These are phyloP conservation scores for Clavariopsis aquatica DNA, from an alignment of 495 filamentous ascomycete genomes.

Conservation along the genomic window DNA sequence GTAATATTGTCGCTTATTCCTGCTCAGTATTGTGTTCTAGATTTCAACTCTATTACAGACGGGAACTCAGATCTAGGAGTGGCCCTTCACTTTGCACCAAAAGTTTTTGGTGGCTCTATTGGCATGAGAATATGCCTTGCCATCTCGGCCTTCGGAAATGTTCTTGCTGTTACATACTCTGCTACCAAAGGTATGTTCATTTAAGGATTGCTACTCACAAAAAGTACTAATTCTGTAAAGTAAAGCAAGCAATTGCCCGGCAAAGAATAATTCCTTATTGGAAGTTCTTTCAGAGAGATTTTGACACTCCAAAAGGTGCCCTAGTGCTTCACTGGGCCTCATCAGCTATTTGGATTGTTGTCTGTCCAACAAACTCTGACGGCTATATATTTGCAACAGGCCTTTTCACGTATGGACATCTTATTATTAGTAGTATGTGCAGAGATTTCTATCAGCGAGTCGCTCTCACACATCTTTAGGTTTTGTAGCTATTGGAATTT, in stretches of 20 bases:
- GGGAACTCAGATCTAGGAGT: not conserved
- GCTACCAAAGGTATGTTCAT: slow-evolving; percentile 1
- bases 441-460: not conserved
- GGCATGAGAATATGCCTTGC: not conserved
- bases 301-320: slow-evolving; percentile 18
- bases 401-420: slow-evolving; percentile 26
- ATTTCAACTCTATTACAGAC: not conserved
- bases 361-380: slow-evolving; percentile 18
- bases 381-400: slow-evolving; percentile 20
- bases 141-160: slow-evolving; percentile 7
- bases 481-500: slow-evolving; percentile 19
- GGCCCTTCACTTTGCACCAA: not conserved
- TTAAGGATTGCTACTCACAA: not conserved
- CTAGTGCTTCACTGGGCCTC: slow-evolving; percentile 20
- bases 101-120: not conserved
- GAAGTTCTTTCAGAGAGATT: not conserved
- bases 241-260: slow-evolving; percentile 17
- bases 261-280: not conserved
- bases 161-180: slow-evolving; percentile 4
- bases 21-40: not conserved
- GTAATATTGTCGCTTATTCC: not conserved
- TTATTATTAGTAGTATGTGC: slow-evolving; percentile 15
- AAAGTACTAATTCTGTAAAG: not conserved
- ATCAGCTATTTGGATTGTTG: slow-evolving; percentile 5
- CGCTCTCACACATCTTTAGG: not conserved